phyloP scores from a whole-genome alignment of 352 stramenopile species.

The Pythium pyrilobum region DNA sequence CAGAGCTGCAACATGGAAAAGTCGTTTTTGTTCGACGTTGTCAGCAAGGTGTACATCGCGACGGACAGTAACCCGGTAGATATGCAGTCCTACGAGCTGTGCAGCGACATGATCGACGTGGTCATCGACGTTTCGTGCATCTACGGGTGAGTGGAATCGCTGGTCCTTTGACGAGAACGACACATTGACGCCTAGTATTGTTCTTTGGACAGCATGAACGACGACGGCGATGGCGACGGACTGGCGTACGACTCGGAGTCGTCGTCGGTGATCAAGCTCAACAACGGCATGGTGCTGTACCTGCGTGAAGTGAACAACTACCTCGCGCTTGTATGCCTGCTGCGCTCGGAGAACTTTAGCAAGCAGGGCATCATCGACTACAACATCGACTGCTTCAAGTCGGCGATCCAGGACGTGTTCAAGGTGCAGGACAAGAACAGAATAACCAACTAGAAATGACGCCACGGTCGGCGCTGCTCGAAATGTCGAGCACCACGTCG shows the following conservation, averaged over 20 bases:
- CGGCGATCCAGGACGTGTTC: slow-evolving; percentile 88
- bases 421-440: slow-evolving; percentile 56
- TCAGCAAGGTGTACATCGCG: slow-evolving; percentile 98
- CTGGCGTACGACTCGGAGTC: slow-evolving; percentile 95
- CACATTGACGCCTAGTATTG: no score
- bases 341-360: slow-evolving; percentile 95
- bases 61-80: slow-evolving; percentile 98
- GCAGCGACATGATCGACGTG: slow-evolving; percentile 99
- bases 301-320: slow-evolving; percentile 95
- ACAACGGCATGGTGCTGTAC: slow-evolving; percentile 97
- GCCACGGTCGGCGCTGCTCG: background rate
- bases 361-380: slow-evolving; percentile 99
- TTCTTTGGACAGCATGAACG: slow-evolving; percentile 71
- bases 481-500: background rate
- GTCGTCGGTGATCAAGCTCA: slow-evolving; percentile 96
- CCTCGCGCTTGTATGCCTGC: slow-evolving; percentile 97
- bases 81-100: slow-evolving; percentile 97
- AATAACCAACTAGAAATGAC: slow-evolving; percentile 25
- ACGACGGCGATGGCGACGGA: slow-evolving; percentile 88
- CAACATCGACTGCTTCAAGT: slow-evolving; percentile 98
- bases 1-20: slow-evolving; percentile 98
- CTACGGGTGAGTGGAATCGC: slow-evolving; percentile 79
- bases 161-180: no score
- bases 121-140: slow-evolving; percentile 99
- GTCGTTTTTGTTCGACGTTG: slow-evolving; percentile 97